These are phyloP conservation scores for Mycena citricolor DNA, from an alignment of 1,284 basidiomycete species.

Conservation along the genomic window DNA sequence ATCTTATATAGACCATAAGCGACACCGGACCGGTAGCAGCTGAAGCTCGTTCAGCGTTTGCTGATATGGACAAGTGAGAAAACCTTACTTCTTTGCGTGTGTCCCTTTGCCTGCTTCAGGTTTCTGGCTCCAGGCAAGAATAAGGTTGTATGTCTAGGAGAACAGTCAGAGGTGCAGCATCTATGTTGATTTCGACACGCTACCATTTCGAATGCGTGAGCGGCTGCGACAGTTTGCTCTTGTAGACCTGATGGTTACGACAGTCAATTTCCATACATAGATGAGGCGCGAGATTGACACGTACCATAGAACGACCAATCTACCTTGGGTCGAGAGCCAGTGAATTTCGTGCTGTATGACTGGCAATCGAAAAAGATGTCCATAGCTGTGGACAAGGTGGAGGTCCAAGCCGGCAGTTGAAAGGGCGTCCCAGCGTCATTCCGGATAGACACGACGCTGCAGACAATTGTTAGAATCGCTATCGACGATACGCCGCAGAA, in stretches of 20 bases:
- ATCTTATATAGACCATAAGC: constrained; percentile 15
- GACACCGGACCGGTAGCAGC: constrained; percentile 21
- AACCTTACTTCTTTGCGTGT: constrained; percentile 18
- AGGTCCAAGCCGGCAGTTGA: constrained; percentile 12
- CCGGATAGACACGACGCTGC: constrained; percentile 15
- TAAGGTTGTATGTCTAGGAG: constrained; percentile 18
- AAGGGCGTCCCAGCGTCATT: constrained; percentile 7
- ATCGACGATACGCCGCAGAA: not conserved
- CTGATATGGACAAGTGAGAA: not conserved
- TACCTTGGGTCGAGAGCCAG: constrained; percentile 5
- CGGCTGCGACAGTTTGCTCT: constrained; percentile 22
- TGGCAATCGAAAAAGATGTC: constrained; percentile 18
- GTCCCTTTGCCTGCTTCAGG: constrained; percentile 15
- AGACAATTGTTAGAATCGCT: not conserved
- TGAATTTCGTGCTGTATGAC: constrained; percentile 18
- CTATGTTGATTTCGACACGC: not conserved
- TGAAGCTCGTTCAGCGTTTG: not conserved
- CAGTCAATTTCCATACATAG: no score
- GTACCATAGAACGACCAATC: constrained; percentile 22
- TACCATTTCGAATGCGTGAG: constrained; percentile 23
- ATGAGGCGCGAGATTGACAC: not conserved
- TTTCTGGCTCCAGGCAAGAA: constrained; percentile 19
- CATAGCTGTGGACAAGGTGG: constrained; percentile 9
- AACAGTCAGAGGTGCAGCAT: not conserved
- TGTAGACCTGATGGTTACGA: constrained; percentile 18